Percentiles rank a stretch among this genome's conserved stretches.
These are phyloP conservation scores for Candida mattraensis DNA, from an alignment of 805 yeast species.

Conservation along the genomic window DNA sequence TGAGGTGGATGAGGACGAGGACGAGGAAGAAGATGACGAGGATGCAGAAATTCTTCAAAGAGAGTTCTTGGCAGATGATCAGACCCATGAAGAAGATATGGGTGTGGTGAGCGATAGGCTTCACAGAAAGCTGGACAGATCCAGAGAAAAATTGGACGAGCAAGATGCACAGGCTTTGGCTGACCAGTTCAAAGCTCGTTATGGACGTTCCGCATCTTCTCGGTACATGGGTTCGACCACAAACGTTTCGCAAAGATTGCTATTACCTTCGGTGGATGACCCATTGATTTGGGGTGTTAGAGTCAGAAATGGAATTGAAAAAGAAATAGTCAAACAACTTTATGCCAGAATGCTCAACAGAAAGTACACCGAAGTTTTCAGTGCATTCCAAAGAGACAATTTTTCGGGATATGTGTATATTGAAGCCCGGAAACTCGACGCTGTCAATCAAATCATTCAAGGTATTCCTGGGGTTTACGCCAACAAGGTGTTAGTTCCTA, in stretches of 20 bases:
- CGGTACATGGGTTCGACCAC: slow-evolving; percentile 84
- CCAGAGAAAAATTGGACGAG: slow-evolving; percentile 79
- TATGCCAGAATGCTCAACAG: slow-evolving; percentile 81
- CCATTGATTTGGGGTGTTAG: slow-evolving; percentile 96
- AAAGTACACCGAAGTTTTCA: slow-evolving; percentile 74
- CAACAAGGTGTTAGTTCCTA: slow-evolving; percentile 86
- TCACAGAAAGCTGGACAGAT: slow-evolving; percentile 87
- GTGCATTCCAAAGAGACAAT: slow-evolving; percentile 92
- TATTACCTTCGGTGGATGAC: slow-evolving; percentile 93
- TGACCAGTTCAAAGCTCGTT: slow-evolving; percentile 85
- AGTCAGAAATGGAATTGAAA: slow-evolving; percentile 91
- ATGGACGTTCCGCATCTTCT: slow-evolving; percentile 79
- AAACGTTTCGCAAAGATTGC: slow-evolving; percentile 86
- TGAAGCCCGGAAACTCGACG: slow-evolving; percentile 92
- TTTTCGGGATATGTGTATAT: slow-evolving; percentile 90
- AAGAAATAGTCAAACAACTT: slow-evolving; percentile 81
- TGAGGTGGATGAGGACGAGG: slow-evolving; percentile 97
- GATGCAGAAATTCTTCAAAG: slow-evolving; percentile 87
- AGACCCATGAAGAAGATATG: slow-evolving; percentile 57
- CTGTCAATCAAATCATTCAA: slow-evolving; percentile 81
- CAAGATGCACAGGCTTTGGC: slow-evolving; percentile 95
- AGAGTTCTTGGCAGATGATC: slow-evolving; percentile 79
- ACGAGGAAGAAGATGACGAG: slow-evolving; percentile 89
- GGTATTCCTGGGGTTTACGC: slow-evolving; percentile 87
- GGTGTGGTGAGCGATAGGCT: slow-evolving; percentile 58